These are phyloP conservation scores for Effrenium voratum DNA, from an alignment of 73 alveolate species.

Conservation along the genomic window DNA sequence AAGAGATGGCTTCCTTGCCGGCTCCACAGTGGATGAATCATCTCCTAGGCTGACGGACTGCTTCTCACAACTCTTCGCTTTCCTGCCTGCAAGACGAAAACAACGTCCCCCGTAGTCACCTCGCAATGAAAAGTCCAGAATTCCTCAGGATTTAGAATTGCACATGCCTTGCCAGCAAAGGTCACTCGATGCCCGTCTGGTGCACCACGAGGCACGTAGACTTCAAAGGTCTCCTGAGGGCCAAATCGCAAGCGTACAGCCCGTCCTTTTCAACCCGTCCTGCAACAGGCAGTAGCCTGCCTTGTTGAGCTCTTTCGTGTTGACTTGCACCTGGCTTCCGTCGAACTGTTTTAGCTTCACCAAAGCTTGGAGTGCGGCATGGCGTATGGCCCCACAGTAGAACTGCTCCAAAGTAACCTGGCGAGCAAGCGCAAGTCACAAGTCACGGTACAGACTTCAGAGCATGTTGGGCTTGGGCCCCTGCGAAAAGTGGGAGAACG, in stretches of 20 bases:
- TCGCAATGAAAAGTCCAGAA: not conserved
- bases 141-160: not conserved
- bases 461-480: no score
- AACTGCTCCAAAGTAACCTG: conserved; percentile 50
- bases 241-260: not conserved
- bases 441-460: no score
- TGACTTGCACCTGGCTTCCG: conserved; percentile 16
- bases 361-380: not conserved
- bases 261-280: not conserved
- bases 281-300: conserved; percentile 8
- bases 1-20: conserved; percentile 16
- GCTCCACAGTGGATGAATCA: not conserved
- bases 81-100: conserved; percentile 47
- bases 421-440: not conserved
- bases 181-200: conserved; percentile 72
- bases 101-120: conserved; percentile 19
- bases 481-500: no score
- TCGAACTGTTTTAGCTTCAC: not conserved
- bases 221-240: conserved; percentile 32
- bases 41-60: not conserved
- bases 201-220: conserved; percentile 27
- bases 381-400: conserved; percentile 47
- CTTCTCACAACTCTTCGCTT: no score
- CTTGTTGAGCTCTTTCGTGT: not conserved
- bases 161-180: conserved; percentile 21